Evolutionary conservation across 2,329 filamentous ascomycete species (phyloP).

Genomic region (Phoma herbarum): DNA sequence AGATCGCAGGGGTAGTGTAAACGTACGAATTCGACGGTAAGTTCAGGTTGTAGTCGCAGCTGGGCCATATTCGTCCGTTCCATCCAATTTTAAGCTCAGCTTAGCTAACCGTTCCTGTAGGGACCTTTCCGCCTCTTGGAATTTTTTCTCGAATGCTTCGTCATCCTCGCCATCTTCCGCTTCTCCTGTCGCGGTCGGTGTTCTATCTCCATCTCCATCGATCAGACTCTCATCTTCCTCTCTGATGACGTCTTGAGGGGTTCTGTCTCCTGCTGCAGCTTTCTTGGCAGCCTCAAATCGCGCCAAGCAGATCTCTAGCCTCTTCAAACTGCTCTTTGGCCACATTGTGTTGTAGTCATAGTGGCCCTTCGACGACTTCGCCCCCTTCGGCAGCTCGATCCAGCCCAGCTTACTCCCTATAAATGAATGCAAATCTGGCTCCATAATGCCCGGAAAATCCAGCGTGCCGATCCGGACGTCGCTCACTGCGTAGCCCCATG

Average conservation of each 20-base stretch:
- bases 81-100: slow-evolving; percentile 35
- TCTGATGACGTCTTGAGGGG: neutral
- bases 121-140: slow-evolving; percentile 37
- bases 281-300: slow-evolving; percentile 20
- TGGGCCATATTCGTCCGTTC: neutral
- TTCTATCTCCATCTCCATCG: slow-evolving; percentile 37
- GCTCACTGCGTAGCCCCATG: slow-evolving; percentile 13
- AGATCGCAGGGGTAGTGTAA: too few relatives aligned
- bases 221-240: slow-evolving; percentile 18
- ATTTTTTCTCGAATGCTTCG: slow-evolving; percentile 42
- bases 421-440: slow-evolving; percentile 43
- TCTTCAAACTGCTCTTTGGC: slow-evolving; percentile 42
- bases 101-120: slow-evolving; percentile 43
- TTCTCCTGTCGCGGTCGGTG: slow-evolving; percentile 43
- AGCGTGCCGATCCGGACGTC: slow-evolving; percentile 39
- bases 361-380: slow-evolving; percentile 25
- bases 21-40: too few relatives aligned
- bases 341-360: slow-evolving; percentile 29
- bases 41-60: neutral
- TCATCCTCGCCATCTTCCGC: slow-evolving; percentile 35
- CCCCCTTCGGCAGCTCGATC: slow-evolving; percentile 37
- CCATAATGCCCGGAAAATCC: slow-evolving; percentile 41
- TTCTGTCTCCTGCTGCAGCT: neutral
- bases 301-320: slow-evolving; percentile 31
- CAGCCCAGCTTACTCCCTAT: slow-evolving; percentile 43